phyloP scores from a whole-genome alignment of 352 stramenopile genomes.

The Globisporangium middletonii region DNA sequence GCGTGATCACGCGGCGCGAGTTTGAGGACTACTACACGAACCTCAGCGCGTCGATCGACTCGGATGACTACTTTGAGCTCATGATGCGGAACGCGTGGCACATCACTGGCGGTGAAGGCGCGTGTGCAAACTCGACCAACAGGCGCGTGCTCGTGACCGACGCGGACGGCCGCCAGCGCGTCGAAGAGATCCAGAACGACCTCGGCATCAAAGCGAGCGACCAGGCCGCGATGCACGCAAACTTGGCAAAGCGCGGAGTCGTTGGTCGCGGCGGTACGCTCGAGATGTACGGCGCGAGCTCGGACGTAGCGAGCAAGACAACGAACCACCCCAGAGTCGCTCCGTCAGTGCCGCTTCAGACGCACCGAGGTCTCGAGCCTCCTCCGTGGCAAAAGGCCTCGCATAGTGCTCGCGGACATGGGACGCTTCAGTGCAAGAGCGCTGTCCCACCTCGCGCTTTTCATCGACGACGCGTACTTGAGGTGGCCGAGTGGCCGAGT shows the following conservation, averaged over 20 bases:
- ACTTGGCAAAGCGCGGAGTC: constrained; percentile 73
- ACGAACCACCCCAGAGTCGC: no score
- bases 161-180: constrained; percentile 37
- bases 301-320: constrained; percentile 64
- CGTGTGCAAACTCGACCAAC: constrained; percentile 52
- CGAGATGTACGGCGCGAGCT: constrained; percentile 86
- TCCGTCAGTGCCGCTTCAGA: no score
- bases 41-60: constrained; percentile 60
- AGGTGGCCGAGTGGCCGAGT: no score
- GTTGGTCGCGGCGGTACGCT: constrained; percentile 79
- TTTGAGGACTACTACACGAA: constrained; percentile 73
- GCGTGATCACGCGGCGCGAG: constrained; percentile 23
- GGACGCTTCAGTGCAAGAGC: no score
- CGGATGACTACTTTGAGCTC: constrained; percentile 82
- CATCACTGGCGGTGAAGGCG: constrained; percentile 54
- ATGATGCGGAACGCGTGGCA: constrained; percentile 85
- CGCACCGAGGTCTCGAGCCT: no score
- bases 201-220: constrained; percentile 27
- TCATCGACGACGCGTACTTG: no score
- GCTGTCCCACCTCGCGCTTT: no score
- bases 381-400: no score
- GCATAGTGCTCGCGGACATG: no score
- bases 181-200: constrained; percentile 42
- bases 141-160: constrained; percentile 56
- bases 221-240: constrained; percentile 24